Evolutionary conservation across 768 basidiomycete species (phyloP).

Genomic region (Stropharia rugosoannulata): DNA sequence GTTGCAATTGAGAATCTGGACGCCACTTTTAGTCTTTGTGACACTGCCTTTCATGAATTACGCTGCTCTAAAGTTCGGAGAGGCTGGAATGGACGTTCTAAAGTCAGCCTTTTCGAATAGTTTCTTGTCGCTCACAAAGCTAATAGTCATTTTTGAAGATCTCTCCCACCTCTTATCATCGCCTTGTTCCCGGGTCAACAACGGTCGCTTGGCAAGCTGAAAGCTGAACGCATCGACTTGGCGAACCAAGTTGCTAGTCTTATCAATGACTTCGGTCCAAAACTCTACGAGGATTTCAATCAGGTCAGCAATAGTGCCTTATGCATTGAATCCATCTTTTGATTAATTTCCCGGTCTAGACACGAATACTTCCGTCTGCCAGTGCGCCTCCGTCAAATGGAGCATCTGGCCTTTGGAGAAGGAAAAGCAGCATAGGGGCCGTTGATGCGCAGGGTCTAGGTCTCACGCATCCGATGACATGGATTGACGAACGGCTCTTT

Average conservation of each 20-base stretch:
- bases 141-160: slow-evolving; percentile 44
- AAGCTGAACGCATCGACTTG: slow-evolving; percentile 68
- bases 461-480: slow-evolving; percentile 89
- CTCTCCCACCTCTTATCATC: slow-evolving; percentile 84
- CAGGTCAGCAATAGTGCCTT: slow-evolving; percentile 43
- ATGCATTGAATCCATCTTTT: background rate
- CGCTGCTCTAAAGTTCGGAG: slow-evolving; percentile 94
- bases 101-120: slow-evolving; percentile 57
- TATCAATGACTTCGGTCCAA: slow-evolving; percentile 88
- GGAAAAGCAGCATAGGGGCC: slow-evolving; percentile 78
- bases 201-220: slow-evolving; percentile 72
- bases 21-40: slow-evolving; percentile 74
- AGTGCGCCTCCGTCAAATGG: slow-evolving; percentile 80
- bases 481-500: slow-evolving; percentile 93
- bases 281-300: slow-evolving; percentile 85
- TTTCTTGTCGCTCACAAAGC: background rate
- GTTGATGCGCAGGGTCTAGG: slow-evolving; percentile 86
- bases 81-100: slow-evolving; percentile 95
- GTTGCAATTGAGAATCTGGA: slow-evolving; percentile 62
- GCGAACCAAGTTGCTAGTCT: slow-evolving; percentile 82
- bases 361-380: slow-evolving; percentile 82
- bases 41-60: slow-evolving; percentile 87
- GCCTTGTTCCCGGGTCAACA: slow-evolving; percentile 89
- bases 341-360: slow-evolving; percentile 36
- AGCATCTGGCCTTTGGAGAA: slow-evolving; percentile 71